These are phyloP conservation scores for Aurantiochytrium sp. DNA, from an alignment of 108 stramenopile genomes.

Conservation along the genomic window DNA sequence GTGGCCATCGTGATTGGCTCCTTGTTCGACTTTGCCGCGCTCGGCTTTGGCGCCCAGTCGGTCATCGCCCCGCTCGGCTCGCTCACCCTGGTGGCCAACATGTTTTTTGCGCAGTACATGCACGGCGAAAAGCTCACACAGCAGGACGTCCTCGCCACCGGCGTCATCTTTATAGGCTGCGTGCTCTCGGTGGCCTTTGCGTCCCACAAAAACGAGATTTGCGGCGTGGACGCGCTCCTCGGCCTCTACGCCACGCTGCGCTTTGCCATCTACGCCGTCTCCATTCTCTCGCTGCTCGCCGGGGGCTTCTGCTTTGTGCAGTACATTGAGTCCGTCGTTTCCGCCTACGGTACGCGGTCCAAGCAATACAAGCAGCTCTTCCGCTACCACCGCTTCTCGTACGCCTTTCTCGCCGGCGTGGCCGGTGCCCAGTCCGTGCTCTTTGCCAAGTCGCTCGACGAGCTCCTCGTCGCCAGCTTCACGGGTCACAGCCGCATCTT, in stretches of 20 bases:
- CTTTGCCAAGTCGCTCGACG: constrained; percentile 27
- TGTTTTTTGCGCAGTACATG: background rate
- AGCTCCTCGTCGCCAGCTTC: background rate
- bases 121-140: constrained; percentile 17
- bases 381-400: background rate
- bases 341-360: background rate
- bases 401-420: constrained; percentile 11
- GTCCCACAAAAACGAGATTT: constrained; percentile 28
- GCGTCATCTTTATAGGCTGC: background rate
- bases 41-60: constrained; percentile 32
- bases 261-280: background rate
- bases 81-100: background rate
- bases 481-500: background rate
- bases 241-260: background rate
- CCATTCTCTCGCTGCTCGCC: background rate
- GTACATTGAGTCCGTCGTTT: background rate
- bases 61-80: constrained; percentile 23
- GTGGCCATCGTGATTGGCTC: background rate
- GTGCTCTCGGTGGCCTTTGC: constrained; percentile 27
- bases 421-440: constrained; percentile 25
- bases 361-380: background rate
- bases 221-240: background rate
- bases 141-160: background rate
- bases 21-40: constrained; percentile 27
- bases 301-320: background rate